Base-by-base conservation (phyloP, 225 moss, liverwort and hornwort genomes). In the Ulota crispa region DNA sequence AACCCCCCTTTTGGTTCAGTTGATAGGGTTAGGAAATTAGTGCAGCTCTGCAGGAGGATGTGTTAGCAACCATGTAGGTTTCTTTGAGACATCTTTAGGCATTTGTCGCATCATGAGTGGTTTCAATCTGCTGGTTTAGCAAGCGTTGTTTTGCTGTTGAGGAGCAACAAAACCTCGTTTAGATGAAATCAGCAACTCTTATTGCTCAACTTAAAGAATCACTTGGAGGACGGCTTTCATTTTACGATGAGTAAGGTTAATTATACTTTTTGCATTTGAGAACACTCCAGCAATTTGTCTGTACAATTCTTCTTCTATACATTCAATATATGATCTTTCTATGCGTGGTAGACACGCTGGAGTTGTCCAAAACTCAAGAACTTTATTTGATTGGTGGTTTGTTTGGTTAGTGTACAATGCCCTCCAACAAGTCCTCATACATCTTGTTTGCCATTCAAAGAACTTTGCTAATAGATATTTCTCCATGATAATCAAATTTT, bases 71-170 rank as follows among this genome's bases (percentile, higher is more conserved):
- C 73, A 68, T 68, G 62, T 68, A 62, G 77, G 42, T 75, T 77
- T 43, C 18, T 32, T 60, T 15, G 59, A 28, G 31, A 78, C 42
- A 5, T 42, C 23, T 68, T 50, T 52, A 78, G 70, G 50, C 53
- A 72, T 64, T 79, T 78, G 73, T 77, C 57, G 50, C 73, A 36
- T 84, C 78, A 19, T 45, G 78, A 76, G 76, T 28, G 65, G 50
- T 50, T 75, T 83, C 45, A 36, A 53, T 83, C 18, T 41, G 64
- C 67, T 77, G 71, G 67, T 72, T 72, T 27, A 41, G 30, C 53
- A 80, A 80, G 39, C 32, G 76, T 52, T 26, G 67, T 61, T 79
- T 79, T 47, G 32, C 61, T 26, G 39, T 62, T 62, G 32, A 79
- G 82, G 73, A 78, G 52, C 78, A 68, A 30, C 39, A 45, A 68